Evolutionary conservation across 176 grass and related monocot genomes (phyloP).

Genomic region (Chloris gayana): DNA sequence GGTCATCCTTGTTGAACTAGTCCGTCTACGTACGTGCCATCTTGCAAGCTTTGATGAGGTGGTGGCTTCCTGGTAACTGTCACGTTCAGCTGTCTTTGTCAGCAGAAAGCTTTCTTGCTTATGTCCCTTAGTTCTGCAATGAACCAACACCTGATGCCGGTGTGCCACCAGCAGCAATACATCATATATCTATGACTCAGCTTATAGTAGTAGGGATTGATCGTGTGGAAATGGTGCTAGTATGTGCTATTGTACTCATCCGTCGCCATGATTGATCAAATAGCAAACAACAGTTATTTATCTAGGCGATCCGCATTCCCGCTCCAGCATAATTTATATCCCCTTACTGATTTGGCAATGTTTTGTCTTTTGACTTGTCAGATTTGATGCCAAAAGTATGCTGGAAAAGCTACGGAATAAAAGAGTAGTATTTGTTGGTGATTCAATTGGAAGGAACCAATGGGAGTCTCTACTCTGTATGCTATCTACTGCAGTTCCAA

Average conservation of each 20-base stretch:
- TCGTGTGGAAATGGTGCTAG: not conserved
- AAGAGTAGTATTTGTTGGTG: slow-evolving; percentile 78
- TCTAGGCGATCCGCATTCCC: not conserved
- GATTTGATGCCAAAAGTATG: slow-evolving; percentile 75
- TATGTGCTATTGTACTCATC: not conserved
- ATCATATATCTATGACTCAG: not conserved
- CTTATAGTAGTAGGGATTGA: not conserved
- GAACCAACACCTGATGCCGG: not conserved
- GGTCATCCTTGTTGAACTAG: not conserved
- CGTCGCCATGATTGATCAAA: not conserved
- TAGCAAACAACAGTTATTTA: not conserved
- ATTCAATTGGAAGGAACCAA: slow-evolving; percentile 95
- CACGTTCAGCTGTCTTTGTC: not conserved
- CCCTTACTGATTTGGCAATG: slow-evolving; percentile 17
- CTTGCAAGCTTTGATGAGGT: not conserved
- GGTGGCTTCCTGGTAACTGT: not conserved
- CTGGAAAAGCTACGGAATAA: slow-evolving; percentile 63
- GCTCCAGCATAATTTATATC: not conserved
- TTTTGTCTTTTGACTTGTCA: slow-evolving; percentile 33
- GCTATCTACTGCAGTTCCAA: slow-evolving; percentile 57
- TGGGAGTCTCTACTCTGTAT: slow-evolving; percentile 95
- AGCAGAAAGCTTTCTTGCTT: not conserved
- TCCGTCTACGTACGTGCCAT: not conserved
- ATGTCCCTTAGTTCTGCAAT: not conserved
- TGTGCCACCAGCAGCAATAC: not conserved